Percentiles rank a stretch among this genome's conserved stretches.
These are phyloP conservation scores for Thuidium tamariscinum DNA, from an alignment of 225 moss, liverwort and hornwort genomes.

Conservation along the genomic window DNA sequence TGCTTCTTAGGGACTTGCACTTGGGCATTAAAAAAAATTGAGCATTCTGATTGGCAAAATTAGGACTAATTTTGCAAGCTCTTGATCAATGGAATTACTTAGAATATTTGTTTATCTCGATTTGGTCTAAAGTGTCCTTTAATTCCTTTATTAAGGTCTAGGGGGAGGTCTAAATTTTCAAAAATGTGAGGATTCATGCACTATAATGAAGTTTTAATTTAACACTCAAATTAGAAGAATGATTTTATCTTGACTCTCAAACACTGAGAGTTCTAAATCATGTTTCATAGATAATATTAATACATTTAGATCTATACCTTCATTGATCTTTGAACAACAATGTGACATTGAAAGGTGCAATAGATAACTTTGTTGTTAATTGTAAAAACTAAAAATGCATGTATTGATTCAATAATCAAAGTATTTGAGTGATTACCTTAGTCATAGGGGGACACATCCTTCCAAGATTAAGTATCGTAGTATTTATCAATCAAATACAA, in stretches of 20 bases:
- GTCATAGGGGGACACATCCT: fast-evolving
- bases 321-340: background rate
- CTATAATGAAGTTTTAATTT: too few species aligned
- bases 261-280: too few species aligned
- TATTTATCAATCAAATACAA: background rate
- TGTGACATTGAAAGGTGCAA: fast-evolving
- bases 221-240: too few species aligned
- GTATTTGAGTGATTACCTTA: background rate
- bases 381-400: background rate
- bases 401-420: background rate
- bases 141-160: fast-evolving
- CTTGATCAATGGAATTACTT: background rate
- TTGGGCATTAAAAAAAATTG: background rate
- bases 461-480: background rate
- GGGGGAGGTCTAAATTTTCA: background rate
- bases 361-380: background rate
- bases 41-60: background rate
- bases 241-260: too few species aligned
- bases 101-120: background rate
- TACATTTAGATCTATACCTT: fast-evolving
- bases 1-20: background rate
- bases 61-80: background rate
- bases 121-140: background rate
- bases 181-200: background rate
- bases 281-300: background rate